Conservation (phyloP, 1,284 basidiomycete genomes). For the Cerrena zonata region DNA sequence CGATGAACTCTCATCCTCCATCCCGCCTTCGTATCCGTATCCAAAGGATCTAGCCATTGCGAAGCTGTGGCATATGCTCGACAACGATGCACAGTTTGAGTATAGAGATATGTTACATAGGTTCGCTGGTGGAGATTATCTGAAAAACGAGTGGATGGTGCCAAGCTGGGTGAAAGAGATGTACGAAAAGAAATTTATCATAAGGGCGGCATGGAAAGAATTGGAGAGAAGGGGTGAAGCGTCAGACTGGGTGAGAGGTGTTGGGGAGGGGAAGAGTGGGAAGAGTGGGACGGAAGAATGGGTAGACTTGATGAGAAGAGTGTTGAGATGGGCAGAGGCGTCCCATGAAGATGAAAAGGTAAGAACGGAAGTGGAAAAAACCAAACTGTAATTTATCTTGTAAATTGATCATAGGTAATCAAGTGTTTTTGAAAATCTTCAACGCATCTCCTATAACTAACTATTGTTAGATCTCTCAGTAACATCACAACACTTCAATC, state of each 20-base stretch:
- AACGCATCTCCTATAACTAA: too few relatives aligned
- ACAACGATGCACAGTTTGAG: conserved; percentile 52
- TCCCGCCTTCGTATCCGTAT: neutral
- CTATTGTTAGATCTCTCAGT: too few relatives aligned
- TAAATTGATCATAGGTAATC: too few relatives aligned
- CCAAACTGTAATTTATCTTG: conserved; percentile 8
- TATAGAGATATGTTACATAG: conserved; percentile 57
- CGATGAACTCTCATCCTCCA: conserved; percentile 33
- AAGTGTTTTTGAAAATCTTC: too few relatives aligned
- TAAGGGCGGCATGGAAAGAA: conserved; percentile 55
- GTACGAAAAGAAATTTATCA: conserved; percentile 42
- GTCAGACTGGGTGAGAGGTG: conserved; percentile 52
- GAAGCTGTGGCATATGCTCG: conserved; percentile 51
- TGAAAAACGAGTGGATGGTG: conserved; percentile 32
- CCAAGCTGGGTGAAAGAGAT: conserved; percentile 54
- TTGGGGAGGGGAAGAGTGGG: conserved; percentile 40
- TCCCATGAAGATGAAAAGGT: conserved; percentile 19
- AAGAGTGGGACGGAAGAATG: conserved; percentile 49
- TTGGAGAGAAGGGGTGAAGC: conserved; percentile 52
- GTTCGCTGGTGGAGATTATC: conserved; percentile 35
- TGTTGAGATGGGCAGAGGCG: conserved; percentile 39
- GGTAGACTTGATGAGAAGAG: conserved; percentile 49
- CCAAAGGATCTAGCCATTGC: conserved; percentile 33
- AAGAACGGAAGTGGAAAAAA: conserved; percentile 1
- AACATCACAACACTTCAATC: too few relatives aligned